Percentiles rank a stretch among this genome's conserved stretches.
These are phyloP conservation scores for Saccharomycopsis fermentans DNA, from an alignment of 805 yeast species.

Conservation along the genomic window DNA sequence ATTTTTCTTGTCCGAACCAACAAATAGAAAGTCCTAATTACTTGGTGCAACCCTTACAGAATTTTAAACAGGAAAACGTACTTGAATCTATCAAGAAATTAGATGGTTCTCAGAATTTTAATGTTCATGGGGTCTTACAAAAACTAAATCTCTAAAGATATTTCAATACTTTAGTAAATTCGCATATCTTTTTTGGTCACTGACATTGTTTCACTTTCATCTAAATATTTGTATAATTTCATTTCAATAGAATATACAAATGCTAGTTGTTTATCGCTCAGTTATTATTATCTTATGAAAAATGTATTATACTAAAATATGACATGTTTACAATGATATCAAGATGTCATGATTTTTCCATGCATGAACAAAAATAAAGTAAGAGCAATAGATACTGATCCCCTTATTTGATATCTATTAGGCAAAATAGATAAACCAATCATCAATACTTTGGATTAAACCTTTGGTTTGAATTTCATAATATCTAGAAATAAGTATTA, in stretches of 20 bases:
- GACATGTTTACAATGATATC: too few relatives aligned
- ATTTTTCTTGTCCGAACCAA: slow-evolving; percentile 1
- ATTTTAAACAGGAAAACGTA: background rate
- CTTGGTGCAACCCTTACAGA: background rate
- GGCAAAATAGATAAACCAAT: too few relatives aligned
- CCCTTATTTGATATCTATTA: too few relatives aligned
- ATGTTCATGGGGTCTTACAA: background rate
- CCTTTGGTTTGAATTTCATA: background rate
- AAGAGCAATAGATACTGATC: too few relatives aligned
- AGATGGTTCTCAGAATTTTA: background rate
- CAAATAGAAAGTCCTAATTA: background rate
- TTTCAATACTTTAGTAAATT: background rate
- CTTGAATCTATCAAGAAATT: background rate
- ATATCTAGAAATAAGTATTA: background rate
- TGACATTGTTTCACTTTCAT: background rate
- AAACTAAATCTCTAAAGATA: background rate
- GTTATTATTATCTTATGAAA: too few relatives aligned
- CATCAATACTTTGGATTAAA: too few relatives aligned
- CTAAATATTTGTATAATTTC: too few relatives aligned
- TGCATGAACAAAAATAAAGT: too few relatives aligned
- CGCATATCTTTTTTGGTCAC: background rate
- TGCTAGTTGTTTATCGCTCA: too few relatives aligned
- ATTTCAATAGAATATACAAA: too few relatives aligned
- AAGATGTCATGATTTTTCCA: too few relatives aligned
- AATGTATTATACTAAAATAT: too few relatives aligned